Base-by-base conservation (phyloP, 495 filamentous ascomycete genomes). In the Usnea hakonensis region DNA sequence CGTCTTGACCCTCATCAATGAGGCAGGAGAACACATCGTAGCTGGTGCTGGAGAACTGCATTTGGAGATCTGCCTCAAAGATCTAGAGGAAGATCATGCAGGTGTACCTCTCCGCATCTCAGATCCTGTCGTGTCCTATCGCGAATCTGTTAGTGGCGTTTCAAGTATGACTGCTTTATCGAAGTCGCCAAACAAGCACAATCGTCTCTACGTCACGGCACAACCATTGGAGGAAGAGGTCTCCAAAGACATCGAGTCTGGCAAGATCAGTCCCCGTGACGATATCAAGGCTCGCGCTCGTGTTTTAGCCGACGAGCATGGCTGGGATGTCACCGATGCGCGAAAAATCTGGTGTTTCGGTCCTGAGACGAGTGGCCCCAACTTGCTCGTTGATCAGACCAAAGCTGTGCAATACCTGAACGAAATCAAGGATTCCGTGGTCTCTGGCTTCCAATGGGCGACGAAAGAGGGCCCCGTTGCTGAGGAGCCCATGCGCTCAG, bases 111-210 rank as follows among this genome's bases (percentile, higher is more conserved):
- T 99, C 72, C 89, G 87, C 75, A 83, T 99, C 77, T 96, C 91
- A 68, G 94, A 97, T 80, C 94, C 94, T 67, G 95, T 97, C 72
- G 94, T 97, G 72, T 81, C 87, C 71, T 97, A 96, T 86, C 93
- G 94, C 83, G 94, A 99, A 85, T 94, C 93, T 62, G 94, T 99
- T 69, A 76, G 77, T 66, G 84, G 56, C 64, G 79, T 78, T 64
- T 96, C 93, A 57, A 89, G 85, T 81, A 97, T 97, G 67, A 96
- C 91, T 73, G 94, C 94, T 61, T 83, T 99, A 64, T 99, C 94
- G 72, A 99, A 99, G 84, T 99, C 94, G 14, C 94, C 94, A 78
- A 99, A 99, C 85, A 99, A 99, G 90, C 94, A 99, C 88, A 99
- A 99, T 81, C 91, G 94, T 87, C 84, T 99, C 21, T 99, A 97